Evolutionary conservation across 2,329 filamentous ascomycete species (phyloP).

Genomic region (Huntiella decipiens): DNA sequence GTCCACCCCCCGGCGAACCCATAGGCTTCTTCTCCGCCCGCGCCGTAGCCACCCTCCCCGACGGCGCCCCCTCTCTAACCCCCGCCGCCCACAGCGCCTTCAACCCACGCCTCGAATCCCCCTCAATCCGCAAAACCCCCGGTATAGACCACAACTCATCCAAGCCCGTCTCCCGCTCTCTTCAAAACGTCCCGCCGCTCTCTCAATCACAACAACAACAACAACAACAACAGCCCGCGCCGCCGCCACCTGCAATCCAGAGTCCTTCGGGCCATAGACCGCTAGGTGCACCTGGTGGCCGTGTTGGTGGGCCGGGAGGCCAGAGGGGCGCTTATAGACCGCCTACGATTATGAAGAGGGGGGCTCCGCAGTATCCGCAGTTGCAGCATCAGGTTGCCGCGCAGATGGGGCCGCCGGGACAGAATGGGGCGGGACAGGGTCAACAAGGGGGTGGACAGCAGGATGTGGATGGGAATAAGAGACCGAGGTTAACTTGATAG

Average conservation of each 20-base stretch:
- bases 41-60: slow-evolving; percentile 38
- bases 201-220: slow-evolving; percentile 15
- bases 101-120: slow-evolving; percentile 57
- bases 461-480: slow-evolving; percentile 22
- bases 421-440: slow-evolving; percentile 6
- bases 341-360: slow-evolving; percentile 34
- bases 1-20: slow-evolving; percentile 19
- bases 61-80: slow-evolving; percentile 23
- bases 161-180: slow-evolving; percentile 45
- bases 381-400: slow-evolving; percentile 12
- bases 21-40: slow-evolving; percentile 54
- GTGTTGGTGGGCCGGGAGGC: slow-evolving; percentile 24
- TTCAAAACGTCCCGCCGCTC: slow-evolving; percentile 31
- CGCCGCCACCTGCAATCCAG: slow-evolving; percentile 11
- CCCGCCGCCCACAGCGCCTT: slow-evolving; percentile 34
- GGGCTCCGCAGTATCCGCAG: slow-evolving; percentile 14
- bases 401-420: slow-evolving; percentile 5
- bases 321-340: slow-evolving; percentile 41
- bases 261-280: slow-evolving; percentile 17
- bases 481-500: slow-evolving; percentile 27
- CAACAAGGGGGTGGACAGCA: slow-evolving; percentile 1
- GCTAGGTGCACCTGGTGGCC: slow-evolving; percentile 37
- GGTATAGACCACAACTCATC: slow-evolving; percentile 69
- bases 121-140: slow-evolving; percentile 74
- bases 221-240: slow-evolving; percentile 7